Evolutionary conservation across 164 flowering plant species (phyloP), one percentile per base, ranked within the genome.

Genomic region (Vitis rotundifolia): DNA sequence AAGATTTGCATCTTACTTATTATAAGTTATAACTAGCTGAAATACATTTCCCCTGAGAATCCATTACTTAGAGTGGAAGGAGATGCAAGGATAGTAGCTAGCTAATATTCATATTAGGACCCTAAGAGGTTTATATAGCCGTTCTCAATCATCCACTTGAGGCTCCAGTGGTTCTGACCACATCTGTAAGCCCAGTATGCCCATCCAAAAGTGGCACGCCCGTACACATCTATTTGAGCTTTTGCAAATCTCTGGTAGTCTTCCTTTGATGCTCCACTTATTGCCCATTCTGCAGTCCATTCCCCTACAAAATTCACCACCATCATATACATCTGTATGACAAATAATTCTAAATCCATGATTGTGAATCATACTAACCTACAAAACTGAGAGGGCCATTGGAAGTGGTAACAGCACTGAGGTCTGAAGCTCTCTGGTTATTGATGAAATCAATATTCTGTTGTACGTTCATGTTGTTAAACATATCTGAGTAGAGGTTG

Each of bases 171-270:
- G 16, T 52, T 22, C 26, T 14, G 1, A 0, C 9, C 1, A 44
- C 61, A 61, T 67, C 49, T 75, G 49, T 70, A 70, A 53, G 78
- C 49, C 78, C 74, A 75, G 11, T 75, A 75, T 0, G 67, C 73
- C 79, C 79, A 77, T 31, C 79, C 76, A 66, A 73, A 77, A 1
- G 71, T 69, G 3, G 76, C 80, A 15, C 60, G 67, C 28, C 71
- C 70, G 47, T 73, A 73, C 0, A 73, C 76, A 9, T 77, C 71
- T 5, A 29, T 2, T 52, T 77, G 76, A 29, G 76, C 80, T 44
- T 70, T 56, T 7, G 61, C 71, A 66, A 66, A 77, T 51, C 58
- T 73, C 63, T 77, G 76, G 68, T 69, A 69, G 22, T 73, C 80
- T 56, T 66, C 18, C 66, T 10, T 69, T 66, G 76, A 28, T 29